Percentiles rank a stretch among this genome's conserved stretches.
phyloP scores from a whole-genome alignment of 192 early-diverging fungal genomes.

The Pilaira anomala region DNA sequence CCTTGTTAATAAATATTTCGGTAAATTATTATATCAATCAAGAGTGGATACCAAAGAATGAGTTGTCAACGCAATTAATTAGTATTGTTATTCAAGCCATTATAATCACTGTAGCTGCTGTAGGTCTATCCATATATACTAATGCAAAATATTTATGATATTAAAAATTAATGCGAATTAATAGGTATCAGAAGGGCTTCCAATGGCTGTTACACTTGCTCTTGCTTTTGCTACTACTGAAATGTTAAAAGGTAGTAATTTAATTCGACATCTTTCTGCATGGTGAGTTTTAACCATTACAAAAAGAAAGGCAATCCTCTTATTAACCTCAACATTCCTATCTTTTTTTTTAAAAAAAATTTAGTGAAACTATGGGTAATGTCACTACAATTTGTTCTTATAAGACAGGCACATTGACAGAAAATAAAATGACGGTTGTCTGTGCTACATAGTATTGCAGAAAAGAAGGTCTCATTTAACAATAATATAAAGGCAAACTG shows the following conservation, averaged over 20 bases:
- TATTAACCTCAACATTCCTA: not conserved
- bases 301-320: not conserved
- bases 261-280: slow-evolving; percentile 76
- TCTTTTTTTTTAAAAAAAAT: not conserved
- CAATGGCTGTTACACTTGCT: slow-evolving; percentile 83
- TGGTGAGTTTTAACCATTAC: slow-evolving; percentile 14
- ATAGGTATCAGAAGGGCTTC: slow-evolving; percentile 72
- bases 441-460: slow-evolving; percentile 13
- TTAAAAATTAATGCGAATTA: too few relatives aligned
- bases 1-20: slow-evolving; percentile 62
- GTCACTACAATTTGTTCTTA: slow-evolving; percentile 82
- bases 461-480: slow-evolving; percentile 21
- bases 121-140: not conserved
- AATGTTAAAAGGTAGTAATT: slow-evolving; percentile 81
- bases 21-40: slow-evolving; percentile 50
- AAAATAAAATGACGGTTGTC: slow-evolving; percentile 79
- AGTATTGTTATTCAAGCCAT: slow-evolving; percentile 78
- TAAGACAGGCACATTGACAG: slow-evolving; percentile 85
- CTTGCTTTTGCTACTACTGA: slow-evolving; percentile 79
- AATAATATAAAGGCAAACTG: slow-evolving; percentile 37
- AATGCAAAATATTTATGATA: not conserved
- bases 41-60: slow-evolving; percentile 53
- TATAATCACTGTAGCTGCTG: slow-evolving; percentile 78
- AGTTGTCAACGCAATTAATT: slow-evolving; percentile 59
- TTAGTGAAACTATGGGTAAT: slow-evolving; percentile 78